Base-by-base conservation (phyloP, 108 stramenopile species). In the Nitzschia putrida region DNA sequence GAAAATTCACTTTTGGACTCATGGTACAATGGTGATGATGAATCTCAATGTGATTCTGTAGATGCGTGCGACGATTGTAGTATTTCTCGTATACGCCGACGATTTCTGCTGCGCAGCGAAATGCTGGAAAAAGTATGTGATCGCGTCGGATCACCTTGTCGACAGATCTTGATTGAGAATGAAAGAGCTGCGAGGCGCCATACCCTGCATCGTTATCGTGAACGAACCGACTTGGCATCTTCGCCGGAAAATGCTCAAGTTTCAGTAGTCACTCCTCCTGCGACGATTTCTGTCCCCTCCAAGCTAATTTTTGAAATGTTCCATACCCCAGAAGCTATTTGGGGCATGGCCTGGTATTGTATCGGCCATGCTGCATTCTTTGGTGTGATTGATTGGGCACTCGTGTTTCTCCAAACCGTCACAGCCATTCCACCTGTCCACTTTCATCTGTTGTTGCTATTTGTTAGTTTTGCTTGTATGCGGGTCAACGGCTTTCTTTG, bases 401-500 rank as follows among this genome's bases (percentile, higher is more conserved):
- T 20, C 3, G 14, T 5, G 21, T 16, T 21, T 13, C 23, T 47
- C n/a, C 10, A 40, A 23, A 21, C 2, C 13, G 7, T 13, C 10
- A 45, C 14, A 23, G 44, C n/a, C n/a, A 39, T 63, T 24, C 58
- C 29, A 1, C 38, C 37, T 12, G 22, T 25, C 8, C 26, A 16
- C 14, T 52, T 53, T 53, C 34, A 66, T 39, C 2, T 38, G 7
- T 34, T 18, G 7, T 16, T 66, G n/a, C 51, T 66, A 2, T 0
- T 66, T 18, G 18, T 3, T 2, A 26, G 65, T 14, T n/a, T 66
- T 20, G 18, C 18, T 14, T 11, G 8, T n/a, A 53, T 66, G 52
- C 65, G 65, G 20, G 22, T 4, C 34, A 66, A 66, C 38, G 65
- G 65, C 10, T 53, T 52, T 53, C 29, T 66, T 21, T 66, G 65